A percentile compares a stretch with the other conserved stretches of the same genome.
These are phyloP conservation scores for Micractinium conductrix DNA, from an alignment of 139 green algal genomes.

Conservation along the genomic window DNA sequence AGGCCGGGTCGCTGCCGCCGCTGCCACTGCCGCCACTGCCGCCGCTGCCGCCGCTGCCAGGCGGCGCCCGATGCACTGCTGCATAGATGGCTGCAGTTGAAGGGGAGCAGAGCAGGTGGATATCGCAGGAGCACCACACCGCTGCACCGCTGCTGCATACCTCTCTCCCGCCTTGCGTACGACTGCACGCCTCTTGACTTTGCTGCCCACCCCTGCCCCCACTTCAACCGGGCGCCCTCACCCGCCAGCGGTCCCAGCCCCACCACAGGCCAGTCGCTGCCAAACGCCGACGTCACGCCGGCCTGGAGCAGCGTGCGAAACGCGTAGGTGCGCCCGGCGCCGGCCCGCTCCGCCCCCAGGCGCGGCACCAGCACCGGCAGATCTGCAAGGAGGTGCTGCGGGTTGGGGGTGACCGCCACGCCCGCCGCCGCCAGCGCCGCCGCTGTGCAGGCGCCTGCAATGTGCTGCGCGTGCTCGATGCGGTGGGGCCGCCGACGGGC, in stretches of 20 bases:
- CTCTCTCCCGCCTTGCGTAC: too few species aligned
- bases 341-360: slow-evolving; percentile 50
- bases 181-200: too few species aligned
- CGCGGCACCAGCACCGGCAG: slow-evolving; percentile 46
- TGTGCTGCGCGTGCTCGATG: slow-evolving; percentile 71
- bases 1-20: neutral
- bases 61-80: slow-evolving; percentile 33
- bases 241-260: slow-evolving; percentile 49
- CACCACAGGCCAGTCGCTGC: slow-evolving; percentile 77
- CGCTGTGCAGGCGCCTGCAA: slow-evolving; percentile 40
- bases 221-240: too few species aligned
- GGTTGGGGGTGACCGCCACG: slow-evolving; percentile 63
- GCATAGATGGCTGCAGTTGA: slow-evolving; percentile 30
- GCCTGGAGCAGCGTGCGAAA: slow-evolving; percentile 52
- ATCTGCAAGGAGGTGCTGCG: slow-evolving; percentile 74
- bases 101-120: neutral
- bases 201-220: too few species aligned
- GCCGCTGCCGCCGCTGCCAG: too few species aligned
- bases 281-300: slow-evolving; percentile 49
- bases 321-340: slow-evolving; percentile 44
- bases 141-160: too few species aligned
- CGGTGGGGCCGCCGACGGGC: slow-evolving; percentile 16
- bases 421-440: slow-evolving; percentile 34
- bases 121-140: too few species aligned
- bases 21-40: too few species aligned